Conservation (phyloP, 805 yeast genomes). For the Lachancea fermentati region DNA sequence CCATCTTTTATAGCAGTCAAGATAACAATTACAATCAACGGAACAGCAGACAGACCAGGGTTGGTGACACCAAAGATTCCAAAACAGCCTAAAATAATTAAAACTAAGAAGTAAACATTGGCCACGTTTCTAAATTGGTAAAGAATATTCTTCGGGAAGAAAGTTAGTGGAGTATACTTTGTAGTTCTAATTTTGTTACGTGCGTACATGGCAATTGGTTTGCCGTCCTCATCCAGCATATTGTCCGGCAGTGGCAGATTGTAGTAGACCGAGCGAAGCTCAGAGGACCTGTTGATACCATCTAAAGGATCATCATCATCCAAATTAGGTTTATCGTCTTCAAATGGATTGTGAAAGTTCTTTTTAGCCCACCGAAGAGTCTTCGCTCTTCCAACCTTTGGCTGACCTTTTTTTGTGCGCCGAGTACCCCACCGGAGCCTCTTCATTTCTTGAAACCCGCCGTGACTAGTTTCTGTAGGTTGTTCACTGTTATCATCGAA, state of each 20-base stretch:
- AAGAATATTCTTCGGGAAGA: conserved; percentile 76
- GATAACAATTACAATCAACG: conserved; percentile 68
- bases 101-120: conserved; percentile 74
- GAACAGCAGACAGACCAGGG: conserved; percentile 71
- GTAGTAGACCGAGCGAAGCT: conserved; percentile 49
- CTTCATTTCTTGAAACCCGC: conserved; percentile 41
- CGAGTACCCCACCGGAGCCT: conserved; percentile 91
- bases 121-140: conserved; percentile 87
- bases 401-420: conserved; percentile 65
- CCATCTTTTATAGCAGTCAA: conserved; percentile 78
- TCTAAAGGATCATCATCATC: conserved; percentile 29
- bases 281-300: conserved; percentile 34
- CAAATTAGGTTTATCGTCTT: conserved; percentile 17
- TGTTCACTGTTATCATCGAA: conserved; percentile 8
- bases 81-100: conserved; percentile 75
- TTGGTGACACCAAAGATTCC: conserved; percentile 74
- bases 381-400: conserved; percentile 52
- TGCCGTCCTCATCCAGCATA: conserved; percentile 52
- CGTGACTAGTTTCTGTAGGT: conserved; percentile 3
- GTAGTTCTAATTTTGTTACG: conserved; percentile 93
- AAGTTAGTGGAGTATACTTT: conserved; percentile 85
- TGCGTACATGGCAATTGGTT: conserved; percentile 57
- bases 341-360: conserved; percentile 32
- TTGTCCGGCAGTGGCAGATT: conserved; percentile 57
- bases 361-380: conserved; percentile 49